These are phyloP conservation scores for Neurospora sp. DNA, from an alignment of 495 filamentous ascomycete species.

Conservation along the genomic window DNA sequence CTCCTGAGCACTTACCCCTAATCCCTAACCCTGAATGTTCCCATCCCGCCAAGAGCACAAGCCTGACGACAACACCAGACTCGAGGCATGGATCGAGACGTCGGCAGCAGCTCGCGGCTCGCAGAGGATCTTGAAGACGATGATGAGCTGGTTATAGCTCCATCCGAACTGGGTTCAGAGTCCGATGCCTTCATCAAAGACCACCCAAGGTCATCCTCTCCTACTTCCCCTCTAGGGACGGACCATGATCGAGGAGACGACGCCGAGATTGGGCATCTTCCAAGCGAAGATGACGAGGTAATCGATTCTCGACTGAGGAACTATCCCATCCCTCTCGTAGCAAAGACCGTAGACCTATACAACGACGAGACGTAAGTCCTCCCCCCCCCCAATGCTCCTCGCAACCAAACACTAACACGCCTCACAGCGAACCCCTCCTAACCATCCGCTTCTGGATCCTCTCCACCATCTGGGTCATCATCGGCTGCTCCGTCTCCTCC, in stretches of 20 bases:
- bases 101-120: neutral
- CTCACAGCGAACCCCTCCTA: neutral
- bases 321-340: slow-evolving; percentile 11
- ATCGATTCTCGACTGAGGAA: slow-evolving; percentile 9
- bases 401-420: too few species aligned
- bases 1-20: neutral
- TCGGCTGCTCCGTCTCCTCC: neutral
- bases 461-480: neutral
- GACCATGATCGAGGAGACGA: neutral
- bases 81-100: neutral
- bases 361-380: neutral
- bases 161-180: neutral
- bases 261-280: slow-evolving; percentile 1
- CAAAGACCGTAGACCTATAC: slow-evolving; percentile 8
- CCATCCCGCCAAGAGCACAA: neutral
- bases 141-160: neutral
- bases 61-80: neutral
- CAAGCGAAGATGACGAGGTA: slow-evolving; percentile 8
- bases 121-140: neutral
- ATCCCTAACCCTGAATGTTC: neutral
- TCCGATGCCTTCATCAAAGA: neutral
- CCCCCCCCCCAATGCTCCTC: too few species aligned
- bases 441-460: neutral
- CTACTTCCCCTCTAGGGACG: neutral
- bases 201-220: neutral